A percentile compares a stretch with the other conserved stretches of the same genome.
These are phyloP conservation scores for Podospora fimiseda DNA, from an alignment of 495 filamentous ascomycete genomes.

Conservation along the genomic window DNA sequence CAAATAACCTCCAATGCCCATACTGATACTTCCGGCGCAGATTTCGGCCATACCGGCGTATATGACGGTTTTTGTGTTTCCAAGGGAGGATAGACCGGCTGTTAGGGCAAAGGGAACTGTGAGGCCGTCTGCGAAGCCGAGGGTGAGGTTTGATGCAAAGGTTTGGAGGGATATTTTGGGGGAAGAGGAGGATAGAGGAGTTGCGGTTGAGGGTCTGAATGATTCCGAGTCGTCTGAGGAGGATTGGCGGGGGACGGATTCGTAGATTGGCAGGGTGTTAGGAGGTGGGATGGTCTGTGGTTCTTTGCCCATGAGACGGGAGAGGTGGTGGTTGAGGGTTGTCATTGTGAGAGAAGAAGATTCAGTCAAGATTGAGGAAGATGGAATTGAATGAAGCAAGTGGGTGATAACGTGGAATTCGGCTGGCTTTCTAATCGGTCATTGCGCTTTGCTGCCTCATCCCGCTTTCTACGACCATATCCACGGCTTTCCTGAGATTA, in stretches of 20 bases:
- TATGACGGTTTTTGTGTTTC: constrained; percentile 58
- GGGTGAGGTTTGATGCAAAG: constrained; percentile 38
- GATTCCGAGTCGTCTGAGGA: not conserved
- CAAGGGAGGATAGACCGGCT: constrained; percentile 56
- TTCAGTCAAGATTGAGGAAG: too few relatives aligned
- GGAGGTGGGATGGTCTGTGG: not conserved
- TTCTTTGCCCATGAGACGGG: not conserved
- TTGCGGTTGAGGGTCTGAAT: not conserved
- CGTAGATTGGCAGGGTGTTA: not conserved
- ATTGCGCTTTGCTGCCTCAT: too few relatives aligned
- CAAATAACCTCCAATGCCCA: constrained; percentile 66
- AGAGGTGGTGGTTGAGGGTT: not conserved
- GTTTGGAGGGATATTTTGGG: constrained; percentile 9
- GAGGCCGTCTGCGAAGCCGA: constrained; percentile 58
- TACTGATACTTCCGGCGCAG: constrained; percentile 60
- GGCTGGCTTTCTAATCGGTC: not conserved
- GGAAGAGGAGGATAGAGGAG: not conserved
- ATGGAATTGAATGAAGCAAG: not conserved
- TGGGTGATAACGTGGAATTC: not conserved
- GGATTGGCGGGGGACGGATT: not conserved
- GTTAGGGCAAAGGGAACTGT: constrained; percentile 62
- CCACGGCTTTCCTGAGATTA: too few relatives aligned
- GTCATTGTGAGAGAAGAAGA: not conserved
- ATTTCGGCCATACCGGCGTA: constrained; percentile 64
- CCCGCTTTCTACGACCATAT: too few relatives aligned